Conservation (phyloP, 2,329 filamentous ascomycete genomes). For the Helminthosporium solani region DNA sequence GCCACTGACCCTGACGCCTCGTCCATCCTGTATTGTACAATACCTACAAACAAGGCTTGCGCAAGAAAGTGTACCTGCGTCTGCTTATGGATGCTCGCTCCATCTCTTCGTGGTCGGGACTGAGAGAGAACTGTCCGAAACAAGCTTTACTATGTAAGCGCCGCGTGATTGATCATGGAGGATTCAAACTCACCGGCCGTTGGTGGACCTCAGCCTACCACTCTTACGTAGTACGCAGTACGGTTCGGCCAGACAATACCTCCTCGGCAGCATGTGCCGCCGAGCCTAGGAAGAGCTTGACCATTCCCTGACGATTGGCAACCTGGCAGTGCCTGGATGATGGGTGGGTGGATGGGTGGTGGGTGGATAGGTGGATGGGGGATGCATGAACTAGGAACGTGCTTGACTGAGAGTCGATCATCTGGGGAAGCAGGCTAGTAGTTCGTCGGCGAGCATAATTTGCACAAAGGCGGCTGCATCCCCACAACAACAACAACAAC, state of each 20-base stretch:
- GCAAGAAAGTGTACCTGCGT: slow-evolving; percentile 7
- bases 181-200: not conserved
- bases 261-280: slow-evolving; percentile 34
- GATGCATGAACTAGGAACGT: slow-evolving; percentile 11
- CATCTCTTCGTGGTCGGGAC: no score
- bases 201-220: no score
- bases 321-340: not conserved
- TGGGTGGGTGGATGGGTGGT: no score
- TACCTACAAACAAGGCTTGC: not conserved
- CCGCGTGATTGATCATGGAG: no score
- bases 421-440: not conserved
- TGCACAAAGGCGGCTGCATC: not conserved
- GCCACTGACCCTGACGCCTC: slow-evolving; percentile 3
- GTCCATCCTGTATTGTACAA: not conserved
- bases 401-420: slow-evolving; percentile 1
- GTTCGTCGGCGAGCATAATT: not conserved
- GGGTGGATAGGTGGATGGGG: no score
- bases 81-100: not conserved
- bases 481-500: not conserved
- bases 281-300: no score
- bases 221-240: no score
- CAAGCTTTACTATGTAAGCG: no score
- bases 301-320: no score
- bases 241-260: not conserved
- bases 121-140: no score